Evolutionary conservation across 2,329 filamentous ascomycete species (phyloP), one percentile per base, ranked within the genome.

Genomic region (Mycosphaerelloides madeirae): DNA sequence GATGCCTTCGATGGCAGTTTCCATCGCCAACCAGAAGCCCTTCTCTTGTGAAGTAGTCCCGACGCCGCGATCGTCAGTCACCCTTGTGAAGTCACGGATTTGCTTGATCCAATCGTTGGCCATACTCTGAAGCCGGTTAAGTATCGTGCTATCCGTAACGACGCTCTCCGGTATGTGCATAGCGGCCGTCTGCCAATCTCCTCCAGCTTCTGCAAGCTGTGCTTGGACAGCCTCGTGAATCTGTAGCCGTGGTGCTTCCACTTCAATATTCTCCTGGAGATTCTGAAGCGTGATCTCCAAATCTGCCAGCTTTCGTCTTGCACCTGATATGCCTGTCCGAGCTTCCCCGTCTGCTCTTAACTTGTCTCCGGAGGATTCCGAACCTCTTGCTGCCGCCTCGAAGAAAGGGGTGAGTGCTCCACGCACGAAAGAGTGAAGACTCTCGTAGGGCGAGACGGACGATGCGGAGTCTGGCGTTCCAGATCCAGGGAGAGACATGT

Each of bases 51-150:
- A 91, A 25, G 93, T 93, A 16, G 89, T 95, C 25, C 82, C 77
- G 54, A 78, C 76, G 65, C 83, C 64, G 1, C 87, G 82, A 58
- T 98, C 93, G 60, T 89, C 83, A 31, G 88, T 87, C 74, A 95
- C 85, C 69, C 94, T 94, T 31, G 93, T 98, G 57, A 96, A 94
- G 37, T 85, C 84, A 65, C 96, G 91, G 54, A 99, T 98, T 9
- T 91, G 95, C 71, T 95, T 95, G 71, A 98, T 98, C 93, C 93
- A 99, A 52, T 84, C 84, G 66, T 97, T 98, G 49, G 97, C 93
- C 38, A 84, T 93, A 39, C 87, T 84, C 65, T 97, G 93, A 29
- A 99, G 75, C 57, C 85, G 89, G 68, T 98, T 98, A 59, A 96
- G 83, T 56, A 98, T 94, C 9, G 82, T 81, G 60, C 87, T 95